Conservation (phyloP, 1,139 yeast species). For the Taphrina wiesneri region DNA sequence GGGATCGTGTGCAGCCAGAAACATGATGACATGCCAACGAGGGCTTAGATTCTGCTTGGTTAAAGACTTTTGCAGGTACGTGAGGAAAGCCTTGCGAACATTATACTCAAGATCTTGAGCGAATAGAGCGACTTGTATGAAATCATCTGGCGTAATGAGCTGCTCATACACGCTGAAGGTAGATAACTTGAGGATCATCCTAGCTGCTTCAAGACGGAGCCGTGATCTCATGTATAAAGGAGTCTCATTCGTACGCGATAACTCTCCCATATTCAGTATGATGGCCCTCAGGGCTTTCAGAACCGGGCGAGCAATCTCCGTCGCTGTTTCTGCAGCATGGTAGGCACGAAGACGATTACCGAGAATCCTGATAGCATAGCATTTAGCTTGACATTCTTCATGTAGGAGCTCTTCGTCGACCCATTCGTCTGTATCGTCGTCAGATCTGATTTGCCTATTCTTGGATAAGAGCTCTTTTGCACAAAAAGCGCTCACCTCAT, state of each 20-base stretch:
- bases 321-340: constrained; percentile 47
- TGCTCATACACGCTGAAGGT: constrained; percentile 56
- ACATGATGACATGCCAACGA: constrained; percentile 65
- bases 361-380: constrained; percentile 57
- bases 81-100: constrained; percentile 59
- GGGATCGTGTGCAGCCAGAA: constrained; percentile 78
- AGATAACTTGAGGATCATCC: constrained; percentile 64
- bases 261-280: constrained; percentile 80
- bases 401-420: constrained; percentile 53
- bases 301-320: constrained; percentile 59
- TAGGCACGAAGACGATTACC: constrained; percentile 63
- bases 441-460: constrained; percentile 45
- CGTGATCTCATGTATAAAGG: constrained; percentile 62
- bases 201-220: constrained; percentile 69
- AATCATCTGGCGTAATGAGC: constrained; percentile 55
- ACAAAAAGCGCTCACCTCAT: constrained; percentile 60
- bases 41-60: constrained; percentile 60
- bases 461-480: constrained; percentile 63
- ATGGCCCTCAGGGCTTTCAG: constrained; percentile 66
- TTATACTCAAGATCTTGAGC: constrained; percentile 65
- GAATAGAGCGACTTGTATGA: constrained; percentile 59
- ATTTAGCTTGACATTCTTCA: constrained; percentile 47
- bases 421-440: constrained; percentile 50
- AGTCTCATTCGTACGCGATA: constrained; percentile 60
- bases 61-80: constrained; percentile 56